These are phyloP conservation scores for Tuctoria greenei DNA, from an alignment of 176 grass and related monocot species.

Conservation along the genomic window DNA sequence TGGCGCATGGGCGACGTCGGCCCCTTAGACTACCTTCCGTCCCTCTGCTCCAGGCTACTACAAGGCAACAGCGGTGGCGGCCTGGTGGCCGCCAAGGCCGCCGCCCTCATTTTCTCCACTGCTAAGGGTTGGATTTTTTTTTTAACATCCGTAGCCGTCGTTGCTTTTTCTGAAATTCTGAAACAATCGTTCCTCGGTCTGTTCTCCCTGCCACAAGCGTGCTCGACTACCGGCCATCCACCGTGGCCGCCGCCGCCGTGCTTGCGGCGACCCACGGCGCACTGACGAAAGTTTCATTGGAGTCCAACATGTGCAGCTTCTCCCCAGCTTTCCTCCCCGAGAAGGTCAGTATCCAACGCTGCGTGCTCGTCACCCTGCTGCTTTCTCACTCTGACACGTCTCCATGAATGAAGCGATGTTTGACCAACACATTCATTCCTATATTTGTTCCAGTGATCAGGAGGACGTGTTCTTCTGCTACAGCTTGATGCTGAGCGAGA, in stretches of 20 bases:
- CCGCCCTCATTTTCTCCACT: slow-evolving; percentile 37
- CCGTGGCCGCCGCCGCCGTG: slow-evolving; percentile 53
- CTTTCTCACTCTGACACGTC: not conserved
- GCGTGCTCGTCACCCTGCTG: not conserved
- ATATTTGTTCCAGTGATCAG: slow-evolving; percentile 22
- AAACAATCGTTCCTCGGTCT: not conserved
- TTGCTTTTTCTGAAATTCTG: not conserved
- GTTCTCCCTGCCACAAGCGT: slow-evolving; percentile 40
- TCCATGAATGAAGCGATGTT: not conserved
- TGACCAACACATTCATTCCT: not conserved
- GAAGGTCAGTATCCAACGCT: slow-evolving; percentile 36
- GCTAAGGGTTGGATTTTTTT: slow-evolving; percentile 21
- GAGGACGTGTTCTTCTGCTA: slow-evolving; percentile 67
- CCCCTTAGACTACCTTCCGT: slow-evolving; percentile 77
- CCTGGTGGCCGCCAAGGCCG: slow-evolving; percentile 21
- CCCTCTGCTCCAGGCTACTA: slow-evolving; percentile 48
- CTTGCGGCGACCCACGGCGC: slow-evolving; percentile 43
- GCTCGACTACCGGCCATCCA: slow-evolving; percentile 54
- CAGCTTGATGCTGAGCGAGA: slow-evolving; percentile 38
- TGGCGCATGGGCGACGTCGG: slow-evolving; percentile 74
- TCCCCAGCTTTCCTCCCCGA: slow-evolving; percentile 40
- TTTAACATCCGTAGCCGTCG: not conserved
- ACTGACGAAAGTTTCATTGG: slow-evolving; percentile 42
- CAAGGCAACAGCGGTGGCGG: not conserved
- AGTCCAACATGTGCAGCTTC: slow-evolving; percentile 37